A percentile compares a stretch with the other conserved stretches of the same genome.
phyloP scores from a whole-genome alignment of 129 eudicot genomes.

The Chrysanthemum lavandulifolium region DNA sequence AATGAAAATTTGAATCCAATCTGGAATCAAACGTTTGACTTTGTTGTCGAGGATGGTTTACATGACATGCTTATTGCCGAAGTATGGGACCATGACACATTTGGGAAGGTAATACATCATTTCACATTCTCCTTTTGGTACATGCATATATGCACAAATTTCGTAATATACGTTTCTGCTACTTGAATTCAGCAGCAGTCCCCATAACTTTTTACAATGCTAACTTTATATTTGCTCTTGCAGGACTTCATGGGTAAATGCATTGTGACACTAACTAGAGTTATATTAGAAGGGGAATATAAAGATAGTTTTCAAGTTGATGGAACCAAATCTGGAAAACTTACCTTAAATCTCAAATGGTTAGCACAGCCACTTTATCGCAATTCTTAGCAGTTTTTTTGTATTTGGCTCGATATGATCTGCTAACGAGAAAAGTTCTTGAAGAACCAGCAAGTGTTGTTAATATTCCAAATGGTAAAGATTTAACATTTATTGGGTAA shows the following conservation, averaged over 20 bases:
- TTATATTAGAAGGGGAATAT: conserved; percentile 84
- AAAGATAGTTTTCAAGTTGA: conserved; percentile 67
- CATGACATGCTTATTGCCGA: conserved; percentile 95
- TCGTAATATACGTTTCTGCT: not conserved
- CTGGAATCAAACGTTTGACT: conserved; percentile 98
- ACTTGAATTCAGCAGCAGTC: not conserved
- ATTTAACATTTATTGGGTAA: conserved; percentile 11
- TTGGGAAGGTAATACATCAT: conserved; percentile 70
- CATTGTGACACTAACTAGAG: conserved; percentile 89
- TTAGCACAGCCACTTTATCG: conserved; percentile 67
- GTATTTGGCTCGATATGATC: not conserved
- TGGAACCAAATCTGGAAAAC: conserved; percentile 75
- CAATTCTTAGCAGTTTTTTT: conserved; percentile 30
- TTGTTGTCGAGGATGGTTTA: conserved; percentile 90
- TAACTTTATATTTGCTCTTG: not conserved
- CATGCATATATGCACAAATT: not conserved
- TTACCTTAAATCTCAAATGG: conserved; percentile 84
- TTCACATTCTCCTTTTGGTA: conserved; percentile 11
- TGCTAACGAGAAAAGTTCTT: not conserved
- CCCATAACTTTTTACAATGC: conserved; percentile 10
- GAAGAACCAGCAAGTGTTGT: not conserved
- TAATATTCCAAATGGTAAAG: not conserved
- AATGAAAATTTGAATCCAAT: conserved; percentile 82
- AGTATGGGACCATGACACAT: conserved; percentile 96
- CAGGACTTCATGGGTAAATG: conserved; percentile 98